These are phyloP conservation scores for Cladosporium sp. DNA, from an alignment of 2,329 filamentous ascomycete genomes.

Conservation along the genomic window DNA sequence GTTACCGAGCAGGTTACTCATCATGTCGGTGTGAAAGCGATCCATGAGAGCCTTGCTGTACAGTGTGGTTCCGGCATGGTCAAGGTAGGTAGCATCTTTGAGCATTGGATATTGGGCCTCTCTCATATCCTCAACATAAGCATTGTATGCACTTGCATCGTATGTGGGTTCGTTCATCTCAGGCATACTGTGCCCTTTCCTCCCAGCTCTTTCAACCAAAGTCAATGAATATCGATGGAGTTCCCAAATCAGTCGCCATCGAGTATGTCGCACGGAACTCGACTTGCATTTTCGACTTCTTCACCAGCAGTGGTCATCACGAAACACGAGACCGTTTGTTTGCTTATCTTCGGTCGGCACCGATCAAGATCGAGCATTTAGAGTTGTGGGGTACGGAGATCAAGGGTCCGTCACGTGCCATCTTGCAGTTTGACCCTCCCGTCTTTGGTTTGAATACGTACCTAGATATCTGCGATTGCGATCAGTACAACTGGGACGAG, in stretches of 20 bases:
- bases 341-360: slow-evolving; percentile 1
- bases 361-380: not conserved
- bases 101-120: slow-evolving; percentile 45
- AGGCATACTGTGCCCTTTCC: not conserved
- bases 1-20: slow-evolving; percentile 76
- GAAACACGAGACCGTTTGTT: not conserved
- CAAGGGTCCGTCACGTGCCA: not conserved
- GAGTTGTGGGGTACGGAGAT: not conserved
- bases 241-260: not conserved
- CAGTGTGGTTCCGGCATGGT: slow-evolving; percentile 87
- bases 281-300: not conserved
- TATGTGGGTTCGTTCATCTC: not conserved
- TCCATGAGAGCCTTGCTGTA: slow-evolving; percentile 69
- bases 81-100: slow-evolving; percentile 59
- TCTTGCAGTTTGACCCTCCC: not conserved
- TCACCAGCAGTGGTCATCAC: not conserved
- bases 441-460: no score
- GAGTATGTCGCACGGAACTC: not conserved
- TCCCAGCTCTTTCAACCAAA: slow-evolving; percentile 1
- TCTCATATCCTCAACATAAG: slow-evolving; percentile 46
- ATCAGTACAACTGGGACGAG: no score
- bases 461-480: no score
- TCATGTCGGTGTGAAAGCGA: slow-evolving; percentile 73
- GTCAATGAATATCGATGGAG: not conserved
- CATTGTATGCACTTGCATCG: slow-evolving; percentile 26